phyloP scores from a whole-genome alignment of 2,329 filamentous ascomycete species.

The Xylariaceae sp. region DNA sequence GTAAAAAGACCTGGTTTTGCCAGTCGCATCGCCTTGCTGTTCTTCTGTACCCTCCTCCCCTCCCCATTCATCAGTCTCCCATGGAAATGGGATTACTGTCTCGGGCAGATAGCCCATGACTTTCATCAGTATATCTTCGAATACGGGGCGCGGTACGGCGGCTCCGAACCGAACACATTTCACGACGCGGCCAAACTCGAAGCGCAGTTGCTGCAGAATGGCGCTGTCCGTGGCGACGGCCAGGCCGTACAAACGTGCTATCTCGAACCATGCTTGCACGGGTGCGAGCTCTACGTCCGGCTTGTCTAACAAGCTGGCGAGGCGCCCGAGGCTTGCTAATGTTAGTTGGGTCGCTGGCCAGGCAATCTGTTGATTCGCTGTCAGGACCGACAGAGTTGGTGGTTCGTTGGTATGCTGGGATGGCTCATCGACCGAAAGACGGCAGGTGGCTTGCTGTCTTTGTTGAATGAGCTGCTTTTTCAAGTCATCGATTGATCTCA shows the following conservation, averaged over 20 bases:
- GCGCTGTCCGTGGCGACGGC: conserved; percentile 33
- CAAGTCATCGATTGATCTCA: conserved; percentile 1
- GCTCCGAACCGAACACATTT: conserved; percentile 47
- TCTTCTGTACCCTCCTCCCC: neutral
- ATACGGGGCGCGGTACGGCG: conserved; percentile 41
- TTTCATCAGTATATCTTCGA: conserved; percentile 42
- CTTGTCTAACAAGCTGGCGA: conserved; percentile 43
- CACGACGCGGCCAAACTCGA: conserved; percentile 41
- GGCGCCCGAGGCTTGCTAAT: conserved; percentile 40
- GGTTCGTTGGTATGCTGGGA: neutral
- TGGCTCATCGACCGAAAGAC: neutral
- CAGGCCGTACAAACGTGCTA: conserved; percentile 39
- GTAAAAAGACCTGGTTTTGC: neutral
- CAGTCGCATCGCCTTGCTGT: neutral
- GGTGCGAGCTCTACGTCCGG: conserved; percentile 44
- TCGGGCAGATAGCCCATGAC: conserved; percentile 28
- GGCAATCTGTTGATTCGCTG: conserved; percentile 13
- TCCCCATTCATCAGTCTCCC: neutral
- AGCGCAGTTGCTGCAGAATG: conserved; percentile 36
- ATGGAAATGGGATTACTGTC: neutral
- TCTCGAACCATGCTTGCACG: conserved; percentile 54
- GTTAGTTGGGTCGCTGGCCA: conserved; percentile 41
- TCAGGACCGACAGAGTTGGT: neutral
- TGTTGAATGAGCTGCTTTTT: neutral
- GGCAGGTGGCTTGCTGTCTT: neutral